Evolutionary conservation across 2,329 filamentous ascomycete genomes (phyloP), one percentile per base, ranked within the genome.

Genomic region (Scolecobasidium constrictum): DNA sequence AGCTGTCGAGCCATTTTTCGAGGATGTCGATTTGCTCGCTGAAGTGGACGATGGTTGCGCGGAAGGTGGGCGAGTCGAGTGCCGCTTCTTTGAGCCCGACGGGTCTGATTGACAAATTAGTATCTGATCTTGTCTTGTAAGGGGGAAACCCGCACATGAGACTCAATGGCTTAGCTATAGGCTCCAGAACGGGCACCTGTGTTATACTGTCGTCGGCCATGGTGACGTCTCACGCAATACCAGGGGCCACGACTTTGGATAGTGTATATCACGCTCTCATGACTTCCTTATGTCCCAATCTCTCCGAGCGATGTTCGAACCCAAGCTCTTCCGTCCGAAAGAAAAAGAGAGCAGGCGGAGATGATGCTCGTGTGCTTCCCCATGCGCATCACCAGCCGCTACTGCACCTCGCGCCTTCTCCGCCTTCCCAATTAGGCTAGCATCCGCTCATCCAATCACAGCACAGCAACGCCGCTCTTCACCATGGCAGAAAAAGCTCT

Each of bases 41-140:
- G 58, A 94, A 94, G 65, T 95, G 86, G 37, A 83, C 67, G 34
- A 86, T 77, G 17, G 85, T 85, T 37, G 88, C 86, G 50, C 92
- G 86, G 62, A 96, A 96, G 26, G 88, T 93, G 19, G 92, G 92
- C 31, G 88, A 95, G 65, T 98, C 92, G 66, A 96, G 83, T 16
- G 87, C 84, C 40, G 92, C 92, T 73, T 98, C 92, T 66, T 90
- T 92, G 53, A 96, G 74, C 47, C 81, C 80, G 26, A 96, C 88
- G 35, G 92, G 86, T 45, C 76, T 79, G 50, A n/a, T n/a, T n/a
- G n/a, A n/a, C n/a, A n/a, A n/a, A n/a, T n/a, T n/a, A n/a, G n/a
- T n/a, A n/a, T n/a, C n/a, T n/a, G n/a, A n/a, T n/a, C n/a, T n/a
- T n/a, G n/a, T n/a, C n/a, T n/a, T n/a, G n/a, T n/a, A n/a, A n/a